phyloP scores from a whole-genome alignment of 257 asterid genomes.

The Haberlea rhodopensis region DNA sequence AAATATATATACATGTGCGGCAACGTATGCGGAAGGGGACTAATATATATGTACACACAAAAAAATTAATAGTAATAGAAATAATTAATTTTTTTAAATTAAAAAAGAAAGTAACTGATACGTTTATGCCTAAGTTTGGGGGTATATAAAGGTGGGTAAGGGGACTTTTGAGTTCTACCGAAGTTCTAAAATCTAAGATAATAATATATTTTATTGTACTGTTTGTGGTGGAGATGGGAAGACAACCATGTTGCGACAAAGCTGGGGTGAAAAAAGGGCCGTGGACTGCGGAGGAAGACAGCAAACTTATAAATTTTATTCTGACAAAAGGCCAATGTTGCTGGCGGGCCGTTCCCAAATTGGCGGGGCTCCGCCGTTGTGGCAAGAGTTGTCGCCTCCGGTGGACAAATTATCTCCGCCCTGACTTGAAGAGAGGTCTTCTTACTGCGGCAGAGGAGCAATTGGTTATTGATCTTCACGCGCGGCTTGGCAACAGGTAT shows the following conservation, averaged over 20 bases:
- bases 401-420: conserved; percentile 97
- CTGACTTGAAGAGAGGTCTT: conserved; percentile 91
- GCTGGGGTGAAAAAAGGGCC: conserved; percentile 97
- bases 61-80: no score
- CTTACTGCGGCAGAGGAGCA: conserved; percentile 84
- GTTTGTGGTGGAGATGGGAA: conserved; percentile 50
- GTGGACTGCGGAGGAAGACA: conserved; percentile 97
- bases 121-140: conserved; percentile 30
- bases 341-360: conserved; percentile 96
- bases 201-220: neutral
- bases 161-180: conserved; percentile 33
- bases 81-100: conserved; percentile 2
- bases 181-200: conserved; percentile 4
- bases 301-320: conserved; percentile 74
- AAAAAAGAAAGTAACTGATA: conserved; percentile 1
- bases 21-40: no score
- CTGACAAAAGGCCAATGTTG: conserved; percentile 93
- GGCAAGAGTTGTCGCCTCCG: conserved; percentile 97
- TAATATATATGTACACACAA: no score
- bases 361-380: conserved; percentile 96
- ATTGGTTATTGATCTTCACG: conserved; percentile 87
- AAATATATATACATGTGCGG: neutral
- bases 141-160: conserved; percentile 79
- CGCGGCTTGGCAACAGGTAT: conserved; percentile 88
- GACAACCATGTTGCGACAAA: conserved; percentile 98